phyloP scores from a whole-genome alignment of 139 green algal genomes.

The Mesotaenium endlicherianum region DNA sequence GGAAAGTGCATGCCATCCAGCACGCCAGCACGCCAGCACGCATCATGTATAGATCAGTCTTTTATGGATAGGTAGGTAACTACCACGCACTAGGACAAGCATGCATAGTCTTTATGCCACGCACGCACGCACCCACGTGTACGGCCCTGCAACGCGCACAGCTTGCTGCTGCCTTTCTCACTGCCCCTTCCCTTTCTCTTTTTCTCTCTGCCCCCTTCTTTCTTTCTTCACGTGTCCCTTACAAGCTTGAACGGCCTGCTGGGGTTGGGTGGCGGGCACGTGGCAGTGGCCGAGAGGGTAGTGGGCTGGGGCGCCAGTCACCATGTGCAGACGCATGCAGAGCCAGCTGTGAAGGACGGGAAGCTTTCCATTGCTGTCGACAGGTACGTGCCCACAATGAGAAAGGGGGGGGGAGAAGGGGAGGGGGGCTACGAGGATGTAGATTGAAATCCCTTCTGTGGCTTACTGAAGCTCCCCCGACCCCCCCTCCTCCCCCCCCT shows the following conservation, averaged over 20 bases:
- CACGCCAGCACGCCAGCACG: background rate
- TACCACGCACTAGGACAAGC: background rate
- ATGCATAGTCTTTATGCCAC: background rate
- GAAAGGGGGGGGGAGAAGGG: background rate
- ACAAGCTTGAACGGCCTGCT: background rate
- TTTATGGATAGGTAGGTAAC: background rate
- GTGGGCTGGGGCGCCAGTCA: slow-evolving; percentile 49
- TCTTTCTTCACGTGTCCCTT: background rate
- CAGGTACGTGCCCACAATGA: slow-evolving; percentile 9
- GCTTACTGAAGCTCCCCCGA: too few relatives aligned
- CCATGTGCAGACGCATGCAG: slow-evolving; percentile 3
- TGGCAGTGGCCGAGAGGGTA: slow-evolving; percentile 52
- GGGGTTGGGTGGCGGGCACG: background rate
- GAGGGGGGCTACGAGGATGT: too few relatives aligned
- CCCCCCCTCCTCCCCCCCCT: too few relatives aligned
- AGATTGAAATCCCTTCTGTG: too few relatives aligned
- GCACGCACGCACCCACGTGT: background rate
- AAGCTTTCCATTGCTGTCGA: slow-evolving; percentile 32
- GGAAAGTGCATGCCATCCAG: background rate
- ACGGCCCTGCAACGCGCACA: background rate
- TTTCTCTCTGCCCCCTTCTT: background rate
- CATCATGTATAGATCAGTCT: background rate
- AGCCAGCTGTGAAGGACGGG: background rate
- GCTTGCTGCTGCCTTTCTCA: background rate
- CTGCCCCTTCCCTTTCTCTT: background rate